phyloP scores from a whole-genome alignment of 352 stramenopile species.

The Globisporangium okanoganense region DNA sequence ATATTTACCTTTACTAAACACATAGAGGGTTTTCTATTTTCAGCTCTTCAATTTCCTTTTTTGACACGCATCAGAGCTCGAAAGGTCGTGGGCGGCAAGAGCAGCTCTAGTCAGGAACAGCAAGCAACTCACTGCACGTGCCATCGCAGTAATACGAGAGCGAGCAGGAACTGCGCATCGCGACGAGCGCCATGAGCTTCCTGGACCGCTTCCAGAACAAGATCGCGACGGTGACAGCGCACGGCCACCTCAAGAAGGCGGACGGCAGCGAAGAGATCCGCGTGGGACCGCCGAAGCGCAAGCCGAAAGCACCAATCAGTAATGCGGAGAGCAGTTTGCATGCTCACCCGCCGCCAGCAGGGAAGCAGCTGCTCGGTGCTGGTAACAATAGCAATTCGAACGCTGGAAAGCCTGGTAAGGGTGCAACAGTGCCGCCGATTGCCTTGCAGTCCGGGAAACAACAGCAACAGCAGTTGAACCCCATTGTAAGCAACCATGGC shows the following conservation, averaged over 20 bases:
- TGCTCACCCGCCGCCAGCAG: background rate
- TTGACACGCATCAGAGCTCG: background rate
- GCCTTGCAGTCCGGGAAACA: slow-evolving; percentile 8
- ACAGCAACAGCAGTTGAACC: slow-evolving; percentile 15
- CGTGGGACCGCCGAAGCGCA: slow-evolving; percentile 61
- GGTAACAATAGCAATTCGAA: slow-evolving; percentile 15
- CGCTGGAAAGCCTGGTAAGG: slow-evolving; percentile 1
- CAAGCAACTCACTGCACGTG: background rate
- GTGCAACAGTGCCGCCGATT: slow-evolving; percentile 7
- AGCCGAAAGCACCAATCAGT: slow-evolving; percentile 6
- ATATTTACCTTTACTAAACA: background rate
- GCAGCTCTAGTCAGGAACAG: background rate
- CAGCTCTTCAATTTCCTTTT: background rate
- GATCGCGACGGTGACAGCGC: slow-evolving; percentile 75
- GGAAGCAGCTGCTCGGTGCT: slow-evolving; percentile 8
- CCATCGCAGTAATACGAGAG: background rate
- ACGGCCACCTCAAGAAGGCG: slow-evolving; percentile 72
- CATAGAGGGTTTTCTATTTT: background rate
- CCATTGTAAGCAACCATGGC: slow-evolving; percentile 2
- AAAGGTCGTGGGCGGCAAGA: slow-evolving; percentile 1
- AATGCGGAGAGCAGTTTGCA: background rate
- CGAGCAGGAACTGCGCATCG: background rate
- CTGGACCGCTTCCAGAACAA: slow-evolving; percentile 81
- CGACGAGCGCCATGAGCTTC: slow-evolving; percentile 58
- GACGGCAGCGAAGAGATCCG: slow-evolving; percentile 82